Percentiles rank a stretch among this genome's conserved stretches.
phyloP scores from a whole-genome alignment of 1,284 basidiomycete species.

The Ustilago vetiveriae region DNA sequence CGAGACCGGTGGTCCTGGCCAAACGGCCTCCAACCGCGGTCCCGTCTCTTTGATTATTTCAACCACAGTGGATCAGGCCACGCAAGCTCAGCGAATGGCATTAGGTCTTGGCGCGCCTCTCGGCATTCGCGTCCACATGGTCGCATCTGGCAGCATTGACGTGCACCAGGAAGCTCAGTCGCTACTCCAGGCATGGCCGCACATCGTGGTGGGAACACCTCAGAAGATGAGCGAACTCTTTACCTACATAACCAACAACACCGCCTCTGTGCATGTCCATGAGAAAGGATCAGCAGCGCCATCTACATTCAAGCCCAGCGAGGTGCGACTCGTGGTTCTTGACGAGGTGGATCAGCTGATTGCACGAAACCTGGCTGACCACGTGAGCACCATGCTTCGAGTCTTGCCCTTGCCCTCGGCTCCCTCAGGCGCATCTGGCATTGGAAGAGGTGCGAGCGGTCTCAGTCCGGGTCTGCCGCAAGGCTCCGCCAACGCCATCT shows the following conservation, averaged over 20 bases:
- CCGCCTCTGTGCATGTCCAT: constrained; percentile 15
- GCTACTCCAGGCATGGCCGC: constrained; percentile 71
- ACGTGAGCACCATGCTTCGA: constrained; percentile 89
- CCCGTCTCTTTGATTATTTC: constrained; percentile 77
- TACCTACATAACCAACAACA: constrained; percentile 76
- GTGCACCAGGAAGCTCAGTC: constrained; percentile 48
- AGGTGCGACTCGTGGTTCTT: constrained; percentile 89
- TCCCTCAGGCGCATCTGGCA: too few species aligned
- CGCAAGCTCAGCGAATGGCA: constrained; percentile 96
- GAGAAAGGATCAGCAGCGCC: constrained; percentile 19
- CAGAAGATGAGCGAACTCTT: constrained; percentile 92
- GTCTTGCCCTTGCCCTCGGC: constrained; percentile 86
- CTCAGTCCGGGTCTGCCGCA: constrained; percentile 37
- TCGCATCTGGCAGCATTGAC: constrained; percentile 50
- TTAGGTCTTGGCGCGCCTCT: constrained; percentile 85
- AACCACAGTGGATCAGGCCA: constrained; percentile 97
- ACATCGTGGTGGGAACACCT: constrained; percentile 94
- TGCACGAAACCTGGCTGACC: constrained; percentile 93
- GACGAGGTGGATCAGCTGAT: constrained; percentile 98
- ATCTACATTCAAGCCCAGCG: constrained; percentile 72
- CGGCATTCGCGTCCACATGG: constrained; percentile 59
- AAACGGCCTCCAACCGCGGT: constrained; percentile 68
- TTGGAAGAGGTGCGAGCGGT: constrained; percentile 13
- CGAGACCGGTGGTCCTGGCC: constrained; percentile 36
- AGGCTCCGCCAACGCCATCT: constrained; percentile 13